Conservation (phyloP, 2,329 filamentous ascomycete species). For the Furcasterigmium furcatum region DNA sequence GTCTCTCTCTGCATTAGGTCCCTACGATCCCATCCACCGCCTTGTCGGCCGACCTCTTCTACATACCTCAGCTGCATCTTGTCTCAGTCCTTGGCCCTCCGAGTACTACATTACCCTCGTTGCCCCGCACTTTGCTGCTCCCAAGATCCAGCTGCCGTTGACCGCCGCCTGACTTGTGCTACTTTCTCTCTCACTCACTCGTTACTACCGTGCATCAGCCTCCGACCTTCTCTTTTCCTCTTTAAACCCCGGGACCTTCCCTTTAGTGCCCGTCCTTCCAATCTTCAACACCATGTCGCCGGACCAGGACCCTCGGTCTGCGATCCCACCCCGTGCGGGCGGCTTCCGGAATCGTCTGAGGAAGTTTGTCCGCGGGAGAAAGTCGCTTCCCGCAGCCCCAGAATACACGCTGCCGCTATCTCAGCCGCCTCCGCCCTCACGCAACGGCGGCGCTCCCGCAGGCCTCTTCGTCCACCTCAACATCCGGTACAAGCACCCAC, state of each 20-base stretch:
- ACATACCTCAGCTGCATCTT: neutral
- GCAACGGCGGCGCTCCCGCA: neutral
- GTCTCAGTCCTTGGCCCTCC: neutral
- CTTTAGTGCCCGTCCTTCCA: neutral
- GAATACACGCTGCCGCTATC: neutral
- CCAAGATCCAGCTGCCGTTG: neutral
- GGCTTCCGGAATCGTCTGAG: neutral
- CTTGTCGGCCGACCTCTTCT: neutral
- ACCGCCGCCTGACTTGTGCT: neutral
- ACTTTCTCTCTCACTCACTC: neutral
- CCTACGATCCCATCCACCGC: neutral
- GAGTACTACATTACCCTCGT: neutral
- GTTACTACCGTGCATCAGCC: too few relatives aligned
- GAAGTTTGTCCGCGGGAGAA: neutral
- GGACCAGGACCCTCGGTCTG: neutral
- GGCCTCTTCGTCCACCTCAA: conserved; percentile 38
- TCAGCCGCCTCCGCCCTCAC: neutral
- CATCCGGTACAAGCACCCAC: conserved; percentile 41
- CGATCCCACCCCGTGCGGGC: neutral
- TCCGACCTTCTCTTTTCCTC: neutral
- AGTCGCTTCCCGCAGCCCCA: neutral
- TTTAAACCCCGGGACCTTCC: neutral
- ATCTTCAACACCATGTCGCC: neutral
- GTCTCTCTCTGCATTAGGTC: conserved; percentile 11
- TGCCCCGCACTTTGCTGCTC: neutral